Conservation (phyloP, 805 yeast genomes). For the Lachancea nothofagi region DNA sequence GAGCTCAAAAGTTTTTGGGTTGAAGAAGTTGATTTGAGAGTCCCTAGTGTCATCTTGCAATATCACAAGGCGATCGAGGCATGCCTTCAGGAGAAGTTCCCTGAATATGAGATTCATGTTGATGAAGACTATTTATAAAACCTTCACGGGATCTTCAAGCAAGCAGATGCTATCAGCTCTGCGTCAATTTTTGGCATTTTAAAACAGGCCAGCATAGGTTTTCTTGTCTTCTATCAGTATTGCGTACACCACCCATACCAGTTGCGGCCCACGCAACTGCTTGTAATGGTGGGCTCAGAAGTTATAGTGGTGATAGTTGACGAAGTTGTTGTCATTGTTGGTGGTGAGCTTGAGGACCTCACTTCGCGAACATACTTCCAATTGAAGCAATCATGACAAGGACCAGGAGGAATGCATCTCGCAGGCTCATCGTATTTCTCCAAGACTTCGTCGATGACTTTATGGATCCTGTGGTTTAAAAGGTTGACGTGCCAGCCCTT, state of each 20-base stretch:
- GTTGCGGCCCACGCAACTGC: conserved; percentile 32
- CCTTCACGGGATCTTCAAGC: not conserved
- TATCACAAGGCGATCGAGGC: conserved; percentile 23
- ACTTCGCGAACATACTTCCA: conserved; percentile 67
- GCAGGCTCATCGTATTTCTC: conserved; percentile 72
- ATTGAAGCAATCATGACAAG: conserved; percentile 84
- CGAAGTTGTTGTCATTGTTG: conserved; percentile 13
- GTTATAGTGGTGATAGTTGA: conserved; percentile 18
- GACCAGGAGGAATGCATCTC: conserved; percentile 63
- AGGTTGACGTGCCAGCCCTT: conserved; percentile 87
- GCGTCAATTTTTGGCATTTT: too few relatives aligned
- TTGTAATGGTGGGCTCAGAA: conserved; percentile 18
- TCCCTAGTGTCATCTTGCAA: conserved; percentile 24
- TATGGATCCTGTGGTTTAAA: conserved; percentile 83
- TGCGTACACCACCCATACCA: conserved; percentile 35
- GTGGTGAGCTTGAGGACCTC: conserved; percentile 19
- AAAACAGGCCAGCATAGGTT: too few relatives aligned
- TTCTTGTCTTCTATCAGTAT: too few relatives aligned
- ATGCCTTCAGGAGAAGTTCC: conserved; percentile 17
- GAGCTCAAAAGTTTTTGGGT: conserved; percentile 27
- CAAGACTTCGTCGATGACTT: conserved; percentile 79
- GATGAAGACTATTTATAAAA: conserved; percentile 4
- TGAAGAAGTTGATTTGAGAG: conserved; percentile 24
- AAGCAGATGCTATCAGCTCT: not conserved
- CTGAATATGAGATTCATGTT: conserved; percentile 11